phyloP scores from a whole-genome alignment of 2,329 filamentous ascomycete species.

The Ceratocystiopsis minuta region DNA sequence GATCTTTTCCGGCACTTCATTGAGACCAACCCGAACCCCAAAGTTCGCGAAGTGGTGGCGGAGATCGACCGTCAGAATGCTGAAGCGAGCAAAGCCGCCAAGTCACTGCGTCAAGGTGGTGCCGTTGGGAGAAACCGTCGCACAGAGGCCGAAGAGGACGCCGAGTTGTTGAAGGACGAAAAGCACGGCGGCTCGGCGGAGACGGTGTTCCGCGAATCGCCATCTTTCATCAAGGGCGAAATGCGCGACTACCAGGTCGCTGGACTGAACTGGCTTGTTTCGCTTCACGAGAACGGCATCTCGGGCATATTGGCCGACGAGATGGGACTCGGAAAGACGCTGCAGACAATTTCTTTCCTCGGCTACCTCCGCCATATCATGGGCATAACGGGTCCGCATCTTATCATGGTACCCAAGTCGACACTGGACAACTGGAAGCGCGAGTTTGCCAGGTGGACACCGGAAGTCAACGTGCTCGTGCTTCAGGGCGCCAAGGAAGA shows the following conservation, averaged over 20 bases:
- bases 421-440: constrained; percentile 97
- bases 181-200: constrained; percentile 72
- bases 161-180: constrained; percentile 73
- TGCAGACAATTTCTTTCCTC: constrained; percentile 93
- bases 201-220: constrained; percentile 86
- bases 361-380: constrained; percentile 86
- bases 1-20: constrained; percentile 98
- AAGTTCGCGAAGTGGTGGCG: constrained; percentile 80
- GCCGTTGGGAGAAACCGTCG: constrained; percentile 65
- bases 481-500: constrained; percentile 93
- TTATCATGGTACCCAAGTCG: constrained; percentile 87
- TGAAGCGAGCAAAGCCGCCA: constrained; percentile 52
- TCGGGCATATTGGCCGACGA: constrained; percentile 95
- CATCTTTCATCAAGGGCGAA: constrained; percentile 65
- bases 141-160: constrained; percentile 95
- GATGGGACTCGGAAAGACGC: constrained; percentile 94
- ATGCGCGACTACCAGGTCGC: constrained; percentile 97
- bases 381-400: constrained; percentile 76
- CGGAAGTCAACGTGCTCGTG: constrained; percentile 84
- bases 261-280: constrained; percentile 94
- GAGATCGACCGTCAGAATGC: constrained; percentile 90
- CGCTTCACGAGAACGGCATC: constrained; percentile 94
- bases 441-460: constrained; percentile 86
- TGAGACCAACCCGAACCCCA: constrained; percentile 88
- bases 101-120: constrained; percentile 67